These are phyloP conservation scores for Neurospora sp. DNA, from an alignment of 495 filamentous ascomycete species.

Conservation along the genomic window DNA sequence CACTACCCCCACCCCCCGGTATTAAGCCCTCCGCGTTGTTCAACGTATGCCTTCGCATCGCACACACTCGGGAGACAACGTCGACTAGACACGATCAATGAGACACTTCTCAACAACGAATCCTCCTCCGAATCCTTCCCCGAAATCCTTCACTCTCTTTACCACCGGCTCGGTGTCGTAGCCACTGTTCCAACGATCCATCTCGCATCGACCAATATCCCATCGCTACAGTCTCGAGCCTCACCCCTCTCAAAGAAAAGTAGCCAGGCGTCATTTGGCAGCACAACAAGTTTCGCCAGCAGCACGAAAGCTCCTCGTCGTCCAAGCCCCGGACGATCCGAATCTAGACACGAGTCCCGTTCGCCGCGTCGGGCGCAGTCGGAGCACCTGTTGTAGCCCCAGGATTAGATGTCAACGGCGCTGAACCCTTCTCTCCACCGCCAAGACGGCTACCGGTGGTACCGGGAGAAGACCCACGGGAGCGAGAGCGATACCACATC, in stretches of 20 bases:
- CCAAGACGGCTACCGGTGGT: neutral
- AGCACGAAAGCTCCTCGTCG: neutral
- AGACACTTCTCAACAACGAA: neutral
- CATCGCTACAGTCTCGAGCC: neutral
- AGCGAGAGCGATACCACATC: slow-evolving; percentile 12
- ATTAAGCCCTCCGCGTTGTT: neutral
- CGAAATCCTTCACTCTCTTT: neutral
- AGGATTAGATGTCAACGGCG: neutral
- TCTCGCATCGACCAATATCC: neutral
- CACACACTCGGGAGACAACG: neutral
- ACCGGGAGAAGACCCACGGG: neutral
- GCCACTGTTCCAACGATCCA: neutral
- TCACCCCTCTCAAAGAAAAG: neutral
- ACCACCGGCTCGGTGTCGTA: neutral
- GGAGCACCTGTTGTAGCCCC: neutral
- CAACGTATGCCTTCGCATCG: neutral
- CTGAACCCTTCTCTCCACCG: neutral
- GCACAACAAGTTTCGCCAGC: neutral
- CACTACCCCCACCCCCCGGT: neutral
- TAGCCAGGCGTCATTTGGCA: neutral
- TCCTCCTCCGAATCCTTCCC: neutral
- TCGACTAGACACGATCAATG: neutral
- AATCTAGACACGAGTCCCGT: neutral
- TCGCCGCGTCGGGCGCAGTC: neutral
- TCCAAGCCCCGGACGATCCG: neutral